These are phyloP conservation scores for Dentiscutata heterogama DNA, from an alignment of 371 early-diverging fungal species.

Conservation along the genomic window DNA sequence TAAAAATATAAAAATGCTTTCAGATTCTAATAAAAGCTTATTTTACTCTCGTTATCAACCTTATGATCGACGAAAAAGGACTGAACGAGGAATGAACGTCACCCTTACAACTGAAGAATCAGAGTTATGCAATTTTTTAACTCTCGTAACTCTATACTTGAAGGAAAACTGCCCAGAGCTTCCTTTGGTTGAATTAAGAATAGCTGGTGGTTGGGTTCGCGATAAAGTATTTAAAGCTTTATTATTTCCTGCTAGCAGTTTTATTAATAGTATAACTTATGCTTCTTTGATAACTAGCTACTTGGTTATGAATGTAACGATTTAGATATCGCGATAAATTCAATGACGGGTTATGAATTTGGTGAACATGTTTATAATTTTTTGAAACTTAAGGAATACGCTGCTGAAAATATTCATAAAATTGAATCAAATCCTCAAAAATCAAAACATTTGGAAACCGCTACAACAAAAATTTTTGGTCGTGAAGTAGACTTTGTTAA, in stretches of 20 bases:
- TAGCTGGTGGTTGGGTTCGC: slow-evolving; percentile 99
- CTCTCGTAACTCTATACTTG: slow-evolving; percentile 65
- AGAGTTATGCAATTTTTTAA: slow-evolving; percentile 71
- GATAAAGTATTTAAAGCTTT: slow-evolving; percentile 80
- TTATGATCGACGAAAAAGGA: not conserved
- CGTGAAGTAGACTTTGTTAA: slow-evolving; percentile 96
- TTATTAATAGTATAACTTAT: not conserved
- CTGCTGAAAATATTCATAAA: slow-evolving; percentile 74
- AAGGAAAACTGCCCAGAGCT: slow-evolving; percentile 60
- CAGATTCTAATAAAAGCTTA: not conserved
- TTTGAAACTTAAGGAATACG: slow-evolving; percentile 59
- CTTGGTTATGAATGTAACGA: slow-evolving; percentile 92
- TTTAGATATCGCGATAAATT: slow-evolving; percentile 97
- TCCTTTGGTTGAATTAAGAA: slow-evolving; percentile 78
- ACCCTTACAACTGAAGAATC: slow-evolving; percentile 53
- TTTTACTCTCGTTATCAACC: not conserved
- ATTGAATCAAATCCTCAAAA: slow-evolving; percentile 97
- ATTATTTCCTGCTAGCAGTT: slow-evolving; percentile 1
- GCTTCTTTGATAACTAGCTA: slow-evolving; percentile 63
- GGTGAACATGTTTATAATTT: slow-evolving; percentile 70
- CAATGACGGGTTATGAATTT: slow-evolving; percentile 96
- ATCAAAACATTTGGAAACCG: slow-evolving; percentile 99
- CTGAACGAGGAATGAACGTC: too few relatives aligned
- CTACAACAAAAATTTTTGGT: slow-evolving; percentile 87
- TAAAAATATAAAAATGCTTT: not conserved